phyloP scores from a whole-genome alignment of 2,329 filamentous ascomycete genomes.

The Elsinoe ampelina region DNA sequence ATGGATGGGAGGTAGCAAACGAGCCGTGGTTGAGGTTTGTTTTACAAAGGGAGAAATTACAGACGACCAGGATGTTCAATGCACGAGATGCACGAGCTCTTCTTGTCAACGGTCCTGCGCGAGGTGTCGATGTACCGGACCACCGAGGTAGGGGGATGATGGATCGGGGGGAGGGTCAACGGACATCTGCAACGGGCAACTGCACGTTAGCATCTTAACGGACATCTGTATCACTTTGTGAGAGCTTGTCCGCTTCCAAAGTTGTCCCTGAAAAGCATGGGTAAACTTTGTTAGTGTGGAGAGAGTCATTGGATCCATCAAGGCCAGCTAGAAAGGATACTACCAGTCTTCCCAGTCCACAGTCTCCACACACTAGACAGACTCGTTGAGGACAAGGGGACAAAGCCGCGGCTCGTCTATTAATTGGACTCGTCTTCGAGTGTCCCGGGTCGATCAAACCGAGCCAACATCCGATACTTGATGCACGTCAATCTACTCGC shows the following conservation, averaged over 20 bases:
- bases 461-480: neutral
- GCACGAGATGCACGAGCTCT: constrained; percentile 1
- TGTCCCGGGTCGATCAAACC: constrained; percentile 11
- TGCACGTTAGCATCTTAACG: neutral
- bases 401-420: neutral
- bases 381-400: neutral
- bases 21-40: constrained; percentile 1
- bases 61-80: neutral
- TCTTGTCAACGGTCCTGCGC: constrained; percentile 1
- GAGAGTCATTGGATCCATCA: neutral
- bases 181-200: neutral
- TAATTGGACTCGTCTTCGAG: neutral
- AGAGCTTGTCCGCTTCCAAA: neutral
- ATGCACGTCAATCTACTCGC: constrained; percentile 11
- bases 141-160: too few species aligned
- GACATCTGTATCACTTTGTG: neutral
- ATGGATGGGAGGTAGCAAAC: neutral
- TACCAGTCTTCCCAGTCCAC: neutral
- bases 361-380: too few species aligned
- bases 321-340: neutral
- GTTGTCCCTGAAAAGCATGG: neutral
- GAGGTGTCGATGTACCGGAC: neutral
- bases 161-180: too few species aligned
- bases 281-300: neutral
- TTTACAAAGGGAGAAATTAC: constrained; percentile 3